These are phyloP conservation scores for Phytopythium cucurbitacearum DNA, from an alignment of 352 stramenopile genomes.

Conservation along the genomic window DNA sequence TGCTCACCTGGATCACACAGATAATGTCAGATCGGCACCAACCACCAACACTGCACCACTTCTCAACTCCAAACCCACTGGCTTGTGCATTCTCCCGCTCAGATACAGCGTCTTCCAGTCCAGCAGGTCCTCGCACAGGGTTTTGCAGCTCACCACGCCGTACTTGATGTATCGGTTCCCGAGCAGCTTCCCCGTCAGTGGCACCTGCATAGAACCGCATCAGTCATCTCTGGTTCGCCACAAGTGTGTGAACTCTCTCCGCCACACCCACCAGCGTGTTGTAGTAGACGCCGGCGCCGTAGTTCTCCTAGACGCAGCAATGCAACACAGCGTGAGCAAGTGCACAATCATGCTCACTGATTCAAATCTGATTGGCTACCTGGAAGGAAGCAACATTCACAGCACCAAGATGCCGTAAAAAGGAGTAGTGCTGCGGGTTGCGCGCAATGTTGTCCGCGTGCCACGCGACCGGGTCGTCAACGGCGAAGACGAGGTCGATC, in stretches of 20 bases:
- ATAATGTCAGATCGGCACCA: conserved; percentile 5
- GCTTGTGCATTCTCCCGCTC: conserved; percentile 85
- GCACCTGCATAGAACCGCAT: conserved; percentile 29
- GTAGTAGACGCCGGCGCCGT: conserved; percentile 81
- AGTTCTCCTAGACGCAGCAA: conserved; percentile 41
- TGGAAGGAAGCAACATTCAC: conserved; percentile 54
- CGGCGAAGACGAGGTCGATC: conserved; percentile 87
- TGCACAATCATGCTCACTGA: neutral
- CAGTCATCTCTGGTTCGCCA: neutral
- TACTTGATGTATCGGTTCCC: conserved; percentile 86
- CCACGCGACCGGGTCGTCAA: conserved; percentile 77
- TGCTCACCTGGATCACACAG: conserved; percentile 38
- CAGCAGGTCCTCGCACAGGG: conserved; percentile 68
- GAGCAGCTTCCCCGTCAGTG: conserved; percentile 44
- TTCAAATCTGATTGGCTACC: conserved; percentile 6
- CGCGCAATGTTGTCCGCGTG: conserved; percentile 74
- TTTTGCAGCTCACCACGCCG: conserved; percentile 79
- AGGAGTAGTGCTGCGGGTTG: conserved; percentile 79
- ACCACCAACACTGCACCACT: neutral
- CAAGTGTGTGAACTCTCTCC: neutral
- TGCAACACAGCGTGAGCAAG: neutral
- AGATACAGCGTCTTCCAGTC: conserved; percentile 86
- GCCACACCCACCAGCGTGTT: conserved; percentile 57
- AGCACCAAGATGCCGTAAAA: conserved; percentile 67
- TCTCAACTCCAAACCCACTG: conserved; percentile 30